Evolutionary conservation across 257 asterid genomes (phyloP).

Genomic region (Nicotiana paniculata): DNA sequence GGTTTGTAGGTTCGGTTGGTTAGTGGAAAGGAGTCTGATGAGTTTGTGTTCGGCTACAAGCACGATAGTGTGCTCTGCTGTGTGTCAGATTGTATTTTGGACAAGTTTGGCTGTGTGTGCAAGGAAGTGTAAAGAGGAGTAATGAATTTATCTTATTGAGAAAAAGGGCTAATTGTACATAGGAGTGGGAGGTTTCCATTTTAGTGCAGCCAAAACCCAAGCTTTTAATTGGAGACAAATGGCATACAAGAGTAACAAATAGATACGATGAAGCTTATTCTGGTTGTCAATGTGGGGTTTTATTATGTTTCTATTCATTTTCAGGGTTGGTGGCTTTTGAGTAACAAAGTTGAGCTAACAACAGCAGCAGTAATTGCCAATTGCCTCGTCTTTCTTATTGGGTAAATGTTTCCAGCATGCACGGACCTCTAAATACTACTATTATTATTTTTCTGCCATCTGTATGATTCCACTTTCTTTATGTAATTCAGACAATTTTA

Average conservation of each 20-base stretch:
- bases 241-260: not conserved
- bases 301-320: conserved; percentile 9
- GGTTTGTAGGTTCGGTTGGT: not conserved
- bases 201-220: not conserved
- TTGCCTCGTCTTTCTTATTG: conserved; percentile 67
- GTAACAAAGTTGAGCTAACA: conserved; percentile 67
- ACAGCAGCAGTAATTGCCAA: conserved; percentile 70
- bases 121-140: not conserved
- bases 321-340: conserved; percentile 97
- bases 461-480: not conserved
- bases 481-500: not conserved
- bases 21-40: not conserved
- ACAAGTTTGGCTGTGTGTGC: not conserved
- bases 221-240: not conserved
- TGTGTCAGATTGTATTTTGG: not conserved
- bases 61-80: not conserved
- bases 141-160: not conserved
- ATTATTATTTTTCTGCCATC: not conserved
- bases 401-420: conserved; percentile 36
- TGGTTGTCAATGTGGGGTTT: not conserved
- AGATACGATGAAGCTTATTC: not conserved
- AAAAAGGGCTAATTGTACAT: not conserved
- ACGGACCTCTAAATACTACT: not conserved
- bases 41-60: not conserved
- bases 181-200: not conserved